Base-by-base conservation (phyloP, 2,329 filamentous ascomycete genomes). In the Amylocarpus encephaloides region DNA sequence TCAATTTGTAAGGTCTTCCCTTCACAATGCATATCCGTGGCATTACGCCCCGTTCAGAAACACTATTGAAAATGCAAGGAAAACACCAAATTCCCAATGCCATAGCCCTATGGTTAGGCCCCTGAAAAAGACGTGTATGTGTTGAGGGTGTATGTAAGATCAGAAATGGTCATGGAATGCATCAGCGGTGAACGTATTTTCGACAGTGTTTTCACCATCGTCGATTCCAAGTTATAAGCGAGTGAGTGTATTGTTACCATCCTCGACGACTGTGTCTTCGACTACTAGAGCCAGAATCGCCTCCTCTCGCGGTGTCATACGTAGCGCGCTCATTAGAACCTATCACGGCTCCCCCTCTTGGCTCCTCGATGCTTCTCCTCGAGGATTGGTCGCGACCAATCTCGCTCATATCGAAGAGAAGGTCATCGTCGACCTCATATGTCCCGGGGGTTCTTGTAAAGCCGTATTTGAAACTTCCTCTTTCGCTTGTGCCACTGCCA, bases 371-470 rank as follows among this genome's bases (percentile, higher is more conserved):
- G 32, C 62, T 83, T 54, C 77, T 73, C 54, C 80, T 71, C 40
- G 75, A 75, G 4, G 22, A 26, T 49, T 75, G 74, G 41, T 68
- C 61, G 15, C 77, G 72, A 57, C 82, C 81, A 63, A 87, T 78
- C 65, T 88, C 85, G 33, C 82, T 86, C 73, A 88, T 80, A 55
- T 85, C 82, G 66, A 88, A 88, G 9, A 88, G 73, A 9, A 88
- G 66, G 0, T 88, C 85, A 48, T 86, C 85, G 52, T 85, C 82
- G 19, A 72, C 67, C 5, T 78, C 77, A 40, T 79, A 73, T 7
- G 70, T 67, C 6, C 64, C 67, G 13, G 64, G 58, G 18, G 70
- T 67, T 36, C 72, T 70, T 0, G 70, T 67, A 42, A 72, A 71
- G 49, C 72, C 76, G 49, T 73, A 70, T 46, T 74, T 62, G 13